A percentile compares a stretch with the other conserved stretches of the same genome.
Conservation (phyloP, 2,329 filamentous ascomycete species). For the Helminthosporium solani region DNA sequence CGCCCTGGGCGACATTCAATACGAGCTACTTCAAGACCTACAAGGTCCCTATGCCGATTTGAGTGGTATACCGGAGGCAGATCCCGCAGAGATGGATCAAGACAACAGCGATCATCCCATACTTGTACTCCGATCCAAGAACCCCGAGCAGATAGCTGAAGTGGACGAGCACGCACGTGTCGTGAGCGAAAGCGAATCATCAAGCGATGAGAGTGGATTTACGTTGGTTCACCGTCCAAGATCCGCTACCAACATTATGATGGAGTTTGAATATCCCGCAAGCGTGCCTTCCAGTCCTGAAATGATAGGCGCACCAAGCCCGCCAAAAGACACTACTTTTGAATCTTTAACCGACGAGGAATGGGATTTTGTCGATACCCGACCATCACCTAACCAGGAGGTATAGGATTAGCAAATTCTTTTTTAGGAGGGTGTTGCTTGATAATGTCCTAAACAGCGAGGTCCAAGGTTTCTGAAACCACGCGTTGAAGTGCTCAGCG, state of each 20-base stretch:
- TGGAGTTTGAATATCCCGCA: not conserved
- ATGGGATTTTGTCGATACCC: slow-evolving; percentile 1
- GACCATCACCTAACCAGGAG: too few relatives aligned
- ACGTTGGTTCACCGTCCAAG: slow-evolving; percentile 23
- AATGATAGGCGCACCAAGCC: slow-evolving; percentile 3
- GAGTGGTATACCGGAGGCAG: not conserved
- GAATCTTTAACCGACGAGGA: slow-evolving; percentile 1
- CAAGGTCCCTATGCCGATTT: slow-evolving; percentile 2
- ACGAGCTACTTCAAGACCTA: slow-evolving; percentile 10
- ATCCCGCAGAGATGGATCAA: not conserved
- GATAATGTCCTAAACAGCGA: not conserved
- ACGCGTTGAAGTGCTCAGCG: not conserved
- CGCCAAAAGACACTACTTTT: not conserved
- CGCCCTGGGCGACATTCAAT: slow-evolving; percentile 18
- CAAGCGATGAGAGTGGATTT: slow-evolving; percentile 27
- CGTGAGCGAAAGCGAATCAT: slow-evolving; percentile 7
- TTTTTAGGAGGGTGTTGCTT: not conserved
- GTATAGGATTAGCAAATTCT: not conserved
- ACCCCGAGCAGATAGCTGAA: not conserved
- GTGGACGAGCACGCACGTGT: not conserved
- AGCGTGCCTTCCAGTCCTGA: slow-evolving; percentile 16
- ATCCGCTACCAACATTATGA: not conserved
- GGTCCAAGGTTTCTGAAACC: too few relatives aligned
- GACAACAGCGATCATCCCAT: slow-evolving; percentile 5
- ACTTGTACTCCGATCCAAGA: slow-evolving; percentile 10